Base-by-base conservation (phyloP, 495 filamentous ascomycete genomes). In the Penicillium alfredii region DNA sequence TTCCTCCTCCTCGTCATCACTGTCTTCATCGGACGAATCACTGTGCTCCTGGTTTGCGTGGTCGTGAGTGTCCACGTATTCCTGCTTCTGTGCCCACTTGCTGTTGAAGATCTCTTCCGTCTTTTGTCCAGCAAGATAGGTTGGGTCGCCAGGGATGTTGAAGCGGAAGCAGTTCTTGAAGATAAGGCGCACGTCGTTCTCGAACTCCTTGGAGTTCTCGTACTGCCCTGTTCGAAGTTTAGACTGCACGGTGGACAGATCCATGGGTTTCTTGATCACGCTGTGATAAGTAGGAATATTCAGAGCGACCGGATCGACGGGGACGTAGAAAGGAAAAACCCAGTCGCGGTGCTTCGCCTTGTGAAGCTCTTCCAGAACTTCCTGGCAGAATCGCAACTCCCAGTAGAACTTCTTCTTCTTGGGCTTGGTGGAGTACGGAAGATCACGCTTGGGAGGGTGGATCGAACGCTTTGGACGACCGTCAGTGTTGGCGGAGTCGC, bases 251-350 rank as follows among this genome's bases (percentile, higher is more conserved):
- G 87, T 96, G 3, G 71, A 64, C 15, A 98, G 65, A 50, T 98
- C 92, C 92, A 97, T 98, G 2, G 92, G 92, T 51, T 88, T 84
- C 67, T 93, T 96, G 61, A 98, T 84, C 46, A 97, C 64, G 47
- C 81, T 88, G 57, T 88, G 87, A 53, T 98, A 98, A 11, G 82
- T 76, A 1, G 92, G 92, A 39, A 98, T 96, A 61, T 93, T 89
- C 40, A 95, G 64, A 4, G 88, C 90, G 14, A 96, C 89, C 0
- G 93, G 90, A 49, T 98, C 92, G 10, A 98, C 92, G 0, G 90
- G 85, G 4, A 63, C 58, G 47, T 84, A 65, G 63, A 98, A 98
- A 24, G 84, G 77, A 19, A 65, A 66, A 4, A 84, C 79, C 47
- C 80, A 68, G 2, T 53, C 45, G 17, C 63, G 67, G 51, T 94